Conservation (phyloP, 2,329 filamentous ascomycete species). For the Calonectria hawksworthii region DNA sequence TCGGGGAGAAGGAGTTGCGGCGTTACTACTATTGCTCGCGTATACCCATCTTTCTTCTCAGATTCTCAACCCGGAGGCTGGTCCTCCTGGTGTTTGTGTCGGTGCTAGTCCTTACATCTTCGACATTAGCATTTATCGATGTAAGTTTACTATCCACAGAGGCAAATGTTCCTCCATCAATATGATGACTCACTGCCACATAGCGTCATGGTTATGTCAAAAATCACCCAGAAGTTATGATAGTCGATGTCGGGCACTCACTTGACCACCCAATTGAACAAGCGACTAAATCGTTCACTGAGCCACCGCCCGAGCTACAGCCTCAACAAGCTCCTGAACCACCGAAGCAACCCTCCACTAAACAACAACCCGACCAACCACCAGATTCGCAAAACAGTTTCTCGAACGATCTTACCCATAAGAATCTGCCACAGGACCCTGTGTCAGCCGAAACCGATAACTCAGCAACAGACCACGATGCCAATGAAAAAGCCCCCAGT, state of each 20-base stretch:
- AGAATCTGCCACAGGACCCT: background rate
- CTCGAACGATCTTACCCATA: background rate
- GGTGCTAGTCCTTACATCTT: background rate
- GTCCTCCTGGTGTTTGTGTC: background rate
- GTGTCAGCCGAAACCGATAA: background rate
- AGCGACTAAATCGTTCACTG: no score
- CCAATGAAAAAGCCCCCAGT: no score
- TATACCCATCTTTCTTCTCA: background rate
- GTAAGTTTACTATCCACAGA: background rate
- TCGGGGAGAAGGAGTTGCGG: background rate
- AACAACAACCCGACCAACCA: background rate
- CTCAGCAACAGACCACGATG: background rate
- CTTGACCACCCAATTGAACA: background rate
- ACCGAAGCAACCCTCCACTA: background rate
- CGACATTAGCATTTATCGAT: background rate
- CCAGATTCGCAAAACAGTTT: background rate
- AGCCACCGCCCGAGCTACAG: background rate
- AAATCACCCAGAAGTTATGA: background rate
- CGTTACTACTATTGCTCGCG: background rate
- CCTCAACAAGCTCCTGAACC: background rate
- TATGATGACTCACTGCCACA: background rate
- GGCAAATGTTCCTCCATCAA: background rate
- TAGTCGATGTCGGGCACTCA: background rate
- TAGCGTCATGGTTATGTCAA: background rate
- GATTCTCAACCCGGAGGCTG: slow-evolving; percentile 1